Evolutionary conservation across 495 filamentous ascomycete genomes (phyloP).

Genomic region (Gamarada debralockiae): DNA sequence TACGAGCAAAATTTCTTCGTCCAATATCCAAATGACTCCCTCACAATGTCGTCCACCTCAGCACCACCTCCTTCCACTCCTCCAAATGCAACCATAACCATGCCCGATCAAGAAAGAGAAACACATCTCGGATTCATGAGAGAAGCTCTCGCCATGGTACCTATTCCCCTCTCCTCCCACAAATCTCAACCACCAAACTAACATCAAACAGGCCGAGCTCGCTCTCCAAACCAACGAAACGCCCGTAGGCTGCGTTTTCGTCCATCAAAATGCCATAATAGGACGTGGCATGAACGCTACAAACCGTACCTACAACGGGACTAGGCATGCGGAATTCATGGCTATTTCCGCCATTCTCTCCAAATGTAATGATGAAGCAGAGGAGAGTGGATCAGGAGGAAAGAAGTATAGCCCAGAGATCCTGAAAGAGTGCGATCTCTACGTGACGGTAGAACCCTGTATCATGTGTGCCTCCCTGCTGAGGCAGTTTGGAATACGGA

Average conservation of each 20-base stretch:
- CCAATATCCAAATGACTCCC: too few relatives aligned
- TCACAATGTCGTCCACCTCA: not conserved
- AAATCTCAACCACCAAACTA: not conserved
- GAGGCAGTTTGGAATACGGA: conserved; percentile 73
- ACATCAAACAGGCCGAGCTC: conserved; percentile 58
- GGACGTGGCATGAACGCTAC: conserved; percentile 93
- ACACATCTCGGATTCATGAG: conserved; percentile 62
- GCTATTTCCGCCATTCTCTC: conserved; percentile 59
- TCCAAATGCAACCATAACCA: not conserved
- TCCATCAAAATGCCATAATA: conserved; percentile 61
- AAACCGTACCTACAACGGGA: conserved; percentile 81
- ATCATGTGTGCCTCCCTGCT: conserved; percentile 97
- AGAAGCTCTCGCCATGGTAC: conserved; percentile 66
- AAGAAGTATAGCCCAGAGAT: conserved; percentile 37
- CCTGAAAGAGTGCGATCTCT: conserved; percentile 71
- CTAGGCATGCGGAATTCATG: conserved; percentile 90
- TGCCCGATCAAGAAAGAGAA: conserved; percentile 9
- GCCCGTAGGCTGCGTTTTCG: conserved; percentile 93
- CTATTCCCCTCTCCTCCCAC: not conserved
- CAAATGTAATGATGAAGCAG: too few relatives aligned
- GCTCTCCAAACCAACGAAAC: conserved; percentile 85
- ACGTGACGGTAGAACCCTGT: conserved; percentile 96
- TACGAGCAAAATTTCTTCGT: too few relatives aligned
- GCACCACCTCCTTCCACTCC: not conserved
- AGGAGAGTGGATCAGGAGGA: too few relatives aligned